Percentiles rank a stretch among this genome's conserved stretches.
These are phyloP conservation scores for Magnaporthiopsis rhizophila DNA, from an alignment of 2,329 filamentous ascomycete species.

Conservation along the genomic window DNA sequence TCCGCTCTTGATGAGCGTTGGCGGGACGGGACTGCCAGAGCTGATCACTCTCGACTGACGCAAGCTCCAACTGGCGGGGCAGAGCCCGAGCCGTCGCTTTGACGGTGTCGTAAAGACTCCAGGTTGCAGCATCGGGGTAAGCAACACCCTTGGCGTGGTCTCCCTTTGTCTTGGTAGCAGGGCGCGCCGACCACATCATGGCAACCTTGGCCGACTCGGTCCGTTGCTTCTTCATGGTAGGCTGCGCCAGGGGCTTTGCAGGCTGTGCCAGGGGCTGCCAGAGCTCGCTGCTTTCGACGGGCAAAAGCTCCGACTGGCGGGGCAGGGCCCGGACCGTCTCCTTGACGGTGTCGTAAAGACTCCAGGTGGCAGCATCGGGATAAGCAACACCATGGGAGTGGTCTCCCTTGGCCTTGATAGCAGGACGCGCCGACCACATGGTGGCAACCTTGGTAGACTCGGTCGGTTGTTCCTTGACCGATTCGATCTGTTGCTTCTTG, in stretches of 20 bases:
- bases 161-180: conserved; percentile 3
- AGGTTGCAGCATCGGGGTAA: conserved; percentile 27
- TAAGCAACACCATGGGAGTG: conserved; percentile 18
- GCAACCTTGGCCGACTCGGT: too few relatives aligned
- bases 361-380: conserved; percentile 29
- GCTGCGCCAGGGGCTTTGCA: too few relatives aligned
- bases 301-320: conserved; percentile 19
- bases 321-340: conserved; percentile 21
- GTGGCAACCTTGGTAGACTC: conserved; percentile 9
- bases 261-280: conserved; percentile 4
- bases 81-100: conserved; percentile 18
- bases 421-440: conserved; percentile 10
- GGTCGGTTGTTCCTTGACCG: too few relatives aligned
- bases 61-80: conserved; percentile 18
- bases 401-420: conserved; percentile 2
- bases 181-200: conserved; percentile 10
- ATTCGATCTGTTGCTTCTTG: conserved; percentile 5
- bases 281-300: conserved; percentile 20
- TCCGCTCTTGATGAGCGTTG: background rate
- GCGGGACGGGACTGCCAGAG: conserved; percentile 8
- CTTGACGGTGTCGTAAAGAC: conserved; percentile 21
- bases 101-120: conserved; percentile 24
- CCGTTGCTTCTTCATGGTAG: too few relatives aligned
- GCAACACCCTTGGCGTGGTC: conserved; percentile 20
- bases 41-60: conserved; percentile 9